These are phyloP conservation scores for Cordyceps militaris DNA, from an alignment of 2,329 filamentous ascomycete genomes.

Conservation along the genomic window DNA sequence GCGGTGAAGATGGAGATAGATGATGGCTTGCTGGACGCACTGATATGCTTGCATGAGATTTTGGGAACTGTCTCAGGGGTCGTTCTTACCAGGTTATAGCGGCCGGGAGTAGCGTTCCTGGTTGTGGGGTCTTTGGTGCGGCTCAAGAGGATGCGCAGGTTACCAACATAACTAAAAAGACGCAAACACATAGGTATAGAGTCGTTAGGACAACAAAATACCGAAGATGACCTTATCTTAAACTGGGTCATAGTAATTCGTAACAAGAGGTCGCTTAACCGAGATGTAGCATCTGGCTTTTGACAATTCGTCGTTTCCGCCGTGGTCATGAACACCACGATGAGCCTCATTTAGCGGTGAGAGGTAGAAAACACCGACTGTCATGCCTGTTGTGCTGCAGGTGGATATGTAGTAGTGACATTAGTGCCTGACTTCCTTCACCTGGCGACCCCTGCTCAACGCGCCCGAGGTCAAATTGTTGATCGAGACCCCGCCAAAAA, in stretches of 20 bases:
- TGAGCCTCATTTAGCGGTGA: constrained; percentile 20
- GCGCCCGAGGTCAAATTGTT: constrained; percentile 16
- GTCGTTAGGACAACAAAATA: too few relatives aligned
- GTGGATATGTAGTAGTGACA: constrained; percentile 12
- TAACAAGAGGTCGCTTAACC: not conserved
- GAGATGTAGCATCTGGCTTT: not conserved
- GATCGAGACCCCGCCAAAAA: constrained; percentile 22
- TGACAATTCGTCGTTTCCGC: not conserved
- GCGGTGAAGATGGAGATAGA: too few relatives aligned
- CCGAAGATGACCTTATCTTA: too few relatives aligned
- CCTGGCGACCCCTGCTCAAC: constrained; percentile 12
- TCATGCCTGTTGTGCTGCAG: not conserved
- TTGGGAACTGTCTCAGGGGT: not conserved
- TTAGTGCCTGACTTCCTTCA: constrained; percentile 1
- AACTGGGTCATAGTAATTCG: too few relatives aligned
- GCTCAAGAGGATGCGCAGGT: not conserved
- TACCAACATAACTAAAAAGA: not conserved
- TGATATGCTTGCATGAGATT: not conserved
- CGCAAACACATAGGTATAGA: not conserved
- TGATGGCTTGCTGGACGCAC: not conserved
- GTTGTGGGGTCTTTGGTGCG: not conserved
- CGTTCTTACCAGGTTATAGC: not conserved
- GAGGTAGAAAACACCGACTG: constrained; percentile 13
- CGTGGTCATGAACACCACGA: not conserved
- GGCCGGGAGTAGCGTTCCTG: not conserved